A percentile compares a stretch with the other conserved stretches of the same genome.
These are phyloP conservation scores for Prinsepia uniflora DNA, from an alignment of 306 rosid genomes.

Conservation along the genomic window DNA sequence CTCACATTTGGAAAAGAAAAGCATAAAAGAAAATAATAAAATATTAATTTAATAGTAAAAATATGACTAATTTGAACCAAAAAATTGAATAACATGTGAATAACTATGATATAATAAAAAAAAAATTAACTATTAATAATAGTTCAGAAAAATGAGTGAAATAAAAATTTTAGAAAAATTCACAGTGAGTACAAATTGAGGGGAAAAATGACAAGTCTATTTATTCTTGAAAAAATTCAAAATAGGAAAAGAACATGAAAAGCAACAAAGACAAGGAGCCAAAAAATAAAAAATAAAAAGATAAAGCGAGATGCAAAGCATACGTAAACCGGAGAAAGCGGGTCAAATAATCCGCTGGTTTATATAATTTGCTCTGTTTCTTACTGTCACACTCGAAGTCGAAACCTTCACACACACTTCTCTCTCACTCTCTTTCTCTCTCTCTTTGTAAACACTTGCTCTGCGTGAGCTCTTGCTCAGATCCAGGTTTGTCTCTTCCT, in stretches of 20 bases:
- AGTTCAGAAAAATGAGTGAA: no score
- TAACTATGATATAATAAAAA: no score
- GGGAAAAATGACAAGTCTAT: not conserved
- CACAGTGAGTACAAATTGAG: no score
- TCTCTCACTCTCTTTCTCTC: constrained; percentile 15
- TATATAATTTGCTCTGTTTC: constrained; percentile 8
- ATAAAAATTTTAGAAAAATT: no score
- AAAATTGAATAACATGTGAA: no score
- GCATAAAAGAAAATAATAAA: no score
- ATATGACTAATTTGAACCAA: no score
- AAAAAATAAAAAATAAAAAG: constrained; percentile 22
- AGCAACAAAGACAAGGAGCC: not conserved
- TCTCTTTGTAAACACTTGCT: constrained; percentile 4
- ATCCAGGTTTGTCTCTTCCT: constrained; percentile 58
- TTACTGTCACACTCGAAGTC: constrained; percentile 2
- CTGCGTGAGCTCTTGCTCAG: constrained; percentile 31
- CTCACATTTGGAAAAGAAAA: no score
- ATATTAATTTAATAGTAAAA: no score
- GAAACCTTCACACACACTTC: no score
- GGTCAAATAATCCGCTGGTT: constrained; percentile 51
- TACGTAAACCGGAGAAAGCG: constrained; percentile 42
- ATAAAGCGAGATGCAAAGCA: constrained; percentile 16
- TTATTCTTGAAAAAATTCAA: not conserved
- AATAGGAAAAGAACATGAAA: constrained; percentile 19
- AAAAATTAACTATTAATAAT: no score